Evolutionary conservation across 176 grass and related monocot species (phyloP).

Genomic region (Rhipidocladum racemiflorum): DNA sequence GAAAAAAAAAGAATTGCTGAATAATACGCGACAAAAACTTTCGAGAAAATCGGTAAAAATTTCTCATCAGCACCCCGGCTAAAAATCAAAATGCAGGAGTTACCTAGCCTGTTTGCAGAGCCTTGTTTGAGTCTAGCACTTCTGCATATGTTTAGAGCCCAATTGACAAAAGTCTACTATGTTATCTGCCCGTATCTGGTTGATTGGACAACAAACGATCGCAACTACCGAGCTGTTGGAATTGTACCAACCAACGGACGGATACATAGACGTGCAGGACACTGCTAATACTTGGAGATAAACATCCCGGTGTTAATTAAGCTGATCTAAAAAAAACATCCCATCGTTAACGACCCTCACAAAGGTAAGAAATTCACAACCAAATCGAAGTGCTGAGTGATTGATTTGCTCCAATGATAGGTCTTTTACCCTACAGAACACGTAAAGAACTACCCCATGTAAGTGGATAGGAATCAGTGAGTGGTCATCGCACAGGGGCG

Average conservation of each 20-base stretch:
- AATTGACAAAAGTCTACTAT: not conserved
- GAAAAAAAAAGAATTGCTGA: too few relatives aligned
- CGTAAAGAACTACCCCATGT: slow-evolving; percentile 18
- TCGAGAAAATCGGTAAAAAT: too few relatives aligned
- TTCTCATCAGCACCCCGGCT: too few relatives aligned
- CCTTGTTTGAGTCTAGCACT: too few relatives aligned
- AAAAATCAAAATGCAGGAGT: too few relatives aligned
- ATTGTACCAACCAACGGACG: not conserved
- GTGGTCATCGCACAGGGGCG: slow-evolving; percentile 22
- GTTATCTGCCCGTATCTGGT: not conserved
- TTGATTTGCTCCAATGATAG: not conserved
- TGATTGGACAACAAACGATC: not conserved
- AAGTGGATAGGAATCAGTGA: slow-evolving; percentile 30
- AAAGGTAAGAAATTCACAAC: not conserved
- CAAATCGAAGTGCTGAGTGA: not conserved
- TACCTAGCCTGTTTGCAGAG: too few relatives aligned
- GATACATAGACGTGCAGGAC: not conserved
- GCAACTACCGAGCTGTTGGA: not conserved
- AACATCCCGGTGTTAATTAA: not conserved
- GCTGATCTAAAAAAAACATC: not conserved
- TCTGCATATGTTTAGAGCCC: not conserved
- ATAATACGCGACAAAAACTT: too few relatives aligned
- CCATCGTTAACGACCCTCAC: not conserved
- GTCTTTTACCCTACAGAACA: slow-evolving; percentile 16
- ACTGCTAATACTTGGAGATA: not conserved